phyloP scores from a whole-genome alignment of 2,329 filamentous ascomycete genomes.

The Lithohypha guttulata region DNA sequence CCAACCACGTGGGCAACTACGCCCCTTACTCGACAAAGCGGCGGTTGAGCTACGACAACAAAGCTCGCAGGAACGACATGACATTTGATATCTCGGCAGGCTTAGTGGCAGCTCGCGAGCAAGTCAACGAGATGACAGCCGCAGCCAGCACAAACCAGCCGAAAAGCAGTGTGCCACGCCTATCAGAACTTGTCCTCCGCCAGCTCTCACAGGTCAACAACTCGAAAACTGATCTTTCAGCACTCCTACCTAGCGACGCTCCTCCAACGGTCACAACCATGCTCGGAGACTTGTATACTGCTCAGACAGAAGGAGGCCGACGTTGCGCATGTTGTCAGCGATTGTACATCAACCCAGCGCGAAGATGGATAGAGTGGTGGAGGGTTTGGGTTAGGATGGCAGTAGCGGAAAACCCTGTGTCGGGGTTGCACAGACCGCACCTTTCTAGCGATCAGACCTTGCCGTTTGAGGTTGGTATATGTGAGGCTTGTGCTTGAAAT shows the following conservation, averaged over 20 bases:
- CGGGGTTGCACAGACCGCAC: neutral
- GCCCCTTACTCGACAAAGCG: neutral
- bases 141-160: neutral
- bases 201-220: constrained; percentile 28
- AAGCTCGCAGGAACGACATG: constrained; percentile 3
- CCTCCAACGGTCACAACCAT: constrained; percentile 28
- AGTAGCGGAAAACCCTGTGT: neutral
- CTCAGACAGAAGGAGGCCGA: constrained; percentile 29
- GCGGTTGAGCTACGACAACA: neutral
- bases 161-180: constrained; percentile 32
- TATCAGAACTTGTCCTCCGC: constrained; percentile 33
- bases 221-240: constrained; percentile 28
- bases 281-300: constrained; percentile 27
- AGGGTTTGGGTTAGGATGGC: constrained; percentile 4
- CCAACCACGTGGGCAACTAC: neutral
- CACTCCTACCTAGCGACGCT: constrained; percentile 27
- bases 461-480: constrained; percentile 7
- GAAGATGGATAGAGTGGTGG: constrained; percentile 34
- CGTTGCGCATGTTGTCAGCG: constrained; percentile 32
- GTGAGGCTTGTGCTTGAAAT: constrained; percentile 6
- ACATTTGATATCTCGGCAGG: constrained; percentile 20
- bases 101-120: neutral
- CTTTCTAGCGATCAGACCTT: neutral
- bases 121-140: neutral
- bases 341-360: constrained; percentile 32